These are phyloP conservation scores for Ophiostoma sp. DNA, from an alignment of 2,329 filamentous ascomycete species.

Conservation along the genomic window DNA sequence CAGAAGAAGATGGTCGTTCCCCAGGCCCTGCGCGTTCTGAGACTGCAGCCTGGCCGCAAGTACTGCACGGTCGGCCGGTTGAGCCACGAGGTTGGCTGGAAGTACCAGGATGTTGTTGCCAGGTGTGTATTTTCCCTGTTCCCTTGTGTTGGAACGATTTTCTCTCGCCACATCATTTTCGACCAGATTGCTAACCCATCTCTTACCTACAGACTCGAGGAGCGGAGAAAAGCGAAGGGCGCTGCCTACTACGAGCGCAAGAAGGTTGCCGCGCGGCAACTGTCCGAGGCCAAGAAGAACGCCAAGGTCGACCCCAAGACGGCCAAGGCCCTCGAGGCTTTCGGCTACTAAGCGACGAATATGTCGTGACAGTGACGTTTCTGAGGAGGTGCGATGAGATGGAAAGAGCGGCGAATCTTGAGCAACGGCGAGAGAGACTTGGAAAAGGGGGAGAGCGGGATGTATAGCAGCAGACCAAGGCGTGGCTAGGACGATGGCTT, in stretches of 20 bases:
- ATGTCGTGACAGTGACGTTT: background rate
- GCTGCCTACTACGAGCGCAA: slow-evolving; percentile 99
- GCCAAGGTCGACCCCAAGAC: slow-evolving; percentile 84
- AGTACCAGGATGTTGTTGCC: slow-evolving; percentile 99
- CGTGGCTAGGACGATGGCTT: background rate
- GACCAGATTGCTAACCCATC: background rate
- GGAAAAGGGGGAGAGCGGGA: background rate
- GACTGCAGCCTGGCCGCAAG: slow-evolving; percentile 98
- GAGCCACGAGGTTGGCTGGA: slow-evolving; percentile 99
- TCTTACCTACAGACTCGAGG: slow-evolving; percentile 75
- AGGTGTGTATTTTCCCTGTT: slow-evolving; percentile 65
- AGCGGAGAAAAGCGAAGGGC: slow-evolving; percentile 99
- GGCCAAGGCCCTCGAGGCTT: slow-evolving; percentile 81
- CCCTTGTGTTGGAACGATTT: no score
- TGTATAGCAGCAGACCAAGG: background rate
- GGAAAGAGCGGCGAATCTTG: background rate
- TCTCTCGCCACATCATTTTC: no score
- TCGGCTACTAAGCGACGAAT: slow-evolving; percentile 72
- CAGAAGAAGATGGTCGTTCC: slow-evolving; percentile 99
- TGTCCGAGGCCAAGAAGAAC: slow-evolving; percentile 90
- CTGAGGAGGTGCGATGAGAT: background rate
- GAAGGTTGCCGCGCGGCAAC: slow-evolving; percentile 90
- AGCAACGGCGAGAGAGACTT: slow-evolving; percentile 17
- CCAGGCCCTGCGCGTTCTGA: slow-evolving; percentile 93
- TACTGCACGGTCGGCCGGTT: slow-evolving; percentile 99